Evolutionary conservation across 768 basidiomycete species (phyloP), one percentile per base, ranked within the genome.

Genomic region (Amanita fuliginea): DNA sequence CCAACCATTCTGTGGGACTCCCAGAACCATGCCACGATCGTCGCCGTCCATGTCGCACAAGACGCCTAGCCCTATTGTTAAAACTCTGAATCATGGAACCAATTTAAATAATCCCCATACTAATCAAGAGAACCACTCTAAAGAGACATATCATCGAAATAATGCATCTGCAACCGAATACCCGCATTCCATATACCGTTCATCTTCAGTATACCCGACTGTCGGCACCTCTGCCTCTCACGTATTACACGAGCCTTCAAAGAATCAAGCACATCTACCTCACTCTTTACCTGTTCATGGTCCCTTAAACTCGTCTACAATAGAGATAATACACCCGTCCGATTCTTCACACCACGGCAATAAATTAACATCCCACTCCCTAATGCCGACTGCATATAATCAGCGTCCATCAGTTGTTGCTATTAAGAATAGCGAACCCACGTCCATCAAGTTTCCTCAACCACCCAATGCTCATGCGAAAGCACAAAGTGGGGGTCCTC

Each of bases 141-240:
- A 16, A 41, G 30, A 43, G 24, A 30, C 30, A 34, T 30, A 19
- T 22, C 21, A 24, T 42, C 33, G 28, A 34, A 16, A 39, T 41
- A 40, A 50, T 42, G 32, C 34, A 14, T 36, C 40, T 34, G n/a
- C 39, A 18, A 28, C 33, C 19, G 39, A 42, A 43, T 49, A 49
- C 47, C 39, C 40, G 10, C 41, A 48, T 40, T 18, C 36, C 16
- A 30, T 40, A 48, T 48, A 48, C 47, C 47, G 47, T 18, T 32
- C 47, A 8, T 41, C 36, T 22, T 34, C 47, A 30, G 7, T 41
- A 48, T 48, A 47, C 46, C 46, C 47, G 24, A 26, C 47, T 41
- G 16, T 41, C 11, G 33, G 19, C 37, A 10, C 21, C 39, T n/a
- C 37, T 33, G 24, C 37, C 24, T 28, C 19, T n/a, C 32, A 35